Evolutionary conservation across 768 basidiomycete genomes (phyloP), one percentile per base, ranked within the genome.

Genomic region (Neoboletus brunneissimus): DNA sequence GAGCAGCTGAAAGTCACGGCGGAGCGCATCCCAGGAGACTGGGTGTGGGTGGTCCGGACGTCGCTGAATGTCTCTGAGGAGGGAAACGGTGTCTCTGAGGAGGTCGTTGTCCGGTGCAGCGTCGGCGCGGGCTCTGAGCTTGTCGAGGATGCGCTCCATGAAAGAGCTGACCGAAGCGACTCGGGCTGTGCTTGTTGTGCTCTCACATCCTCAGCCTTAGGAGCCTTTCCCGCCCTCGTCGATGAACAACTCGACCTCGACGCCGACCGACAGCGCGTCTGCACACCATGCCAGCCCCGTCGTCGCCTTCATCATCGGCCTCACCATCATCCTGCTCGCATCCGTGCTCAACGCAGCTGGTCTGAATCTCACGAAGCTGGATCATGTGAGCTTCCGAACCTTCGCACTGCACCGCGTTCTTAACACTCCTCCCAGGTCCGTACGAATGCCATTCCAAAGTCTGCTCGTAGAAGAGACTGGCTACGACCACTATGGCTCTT

Each of bases 341-440:
- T 91, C 89, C 18, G 80, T 92, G n/a, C 79, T 93, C 61, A 94
- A 92, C 64, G 91, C 92, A 34, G 91, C 88, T 0, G 95, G 95
- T n/a, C 79, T 98, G 41, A 98, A 97, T 68, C 77, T 98, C 56
- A 94, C 93, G 37, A 98, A 98, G 73, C 75, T 96, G 41, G 95
- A 97, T 74, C 93, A 95, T 82, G 86, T 88, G 53, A 61, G 86
- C 76, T 29, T 22, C 54, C 58, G 23, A 29, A 25, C 27, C 37
- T 35, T 15, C 18, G 4, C 57, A 46, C 22, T 31, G 46, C 13
- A 15, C 25, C 37, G 10, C 20, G 12, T 38, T 7, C 25, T 45
- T 61, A 25, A 59, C 55, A 3, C 44, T 31, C 23, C 58, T 6
- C 38, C n/a, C 48, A 89, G 88, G 86, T 88, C 29, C 79, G 87